Percentiles rank a stretch among this genome's conserved stretches.
phyloP scores from a whole-genome alignment of 2,329 filamentous ascomycete species.

The Claviceps humidiphila region DNA sequence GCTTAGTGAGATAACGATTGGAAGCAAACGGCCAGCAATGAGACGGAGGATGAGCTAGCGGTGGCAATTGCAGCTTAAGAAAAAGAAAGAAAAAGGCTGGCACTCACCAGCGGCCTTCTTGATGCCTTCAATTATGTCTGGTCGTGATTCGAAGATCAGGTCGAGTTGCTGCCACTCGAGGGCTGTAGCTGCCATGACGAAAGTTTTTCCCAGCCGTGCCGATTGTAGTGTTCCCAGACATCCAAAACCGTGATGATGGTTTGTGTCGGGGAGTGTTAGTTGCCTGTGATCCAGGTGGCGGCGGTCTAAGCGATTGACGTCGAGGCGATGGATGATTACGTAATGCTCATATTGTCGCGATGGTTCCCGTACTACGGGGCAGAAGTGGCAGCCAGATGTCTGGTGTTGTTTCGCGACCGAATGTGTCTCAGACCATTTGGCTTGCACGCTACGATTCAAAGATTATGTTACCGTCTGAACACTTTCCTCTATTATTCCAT shows the following conservation, averaged over 20 bases:
- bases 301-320: constrained; percentile 2
- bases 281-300: background rate
- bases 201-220: background rate
- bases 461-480: background rate
- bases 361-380: too few relatives aligned
- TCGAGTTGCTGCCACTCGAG: constrained; percentile 38
- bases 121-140: constrained; percentile 43
- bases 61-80: background rate
- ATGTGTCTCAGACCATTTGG: background rate
- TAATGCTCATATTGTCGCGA: background rate
- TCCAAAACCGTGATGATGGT: background rate
- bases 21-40: too few relatives aligned
- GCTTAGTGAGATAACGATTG: background rate
- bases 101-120: constrained; percentile 36
- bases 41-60: background rate
- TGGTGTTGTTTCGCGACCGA: too few relatives aligned
- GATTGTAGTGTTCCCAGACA: background rate
- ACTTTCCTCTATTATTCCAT: background rate
- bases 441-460: background rate
- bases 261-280: constrained; percentile 3
- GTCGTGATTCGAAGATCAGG: constrained; percentile 40
- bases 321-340: constrained; percentile 5
- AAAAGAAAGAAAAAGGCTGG: background rate
- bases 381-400: too few relatives aligned
- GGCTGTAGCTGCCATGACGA: constrained; percentile 24